These are phyloP conservation scores for Cladophialophora exuberans DNA, from an alignment of 2,329 filamentous ascomycete genomes.

Conservation along the genomic window DNA sequence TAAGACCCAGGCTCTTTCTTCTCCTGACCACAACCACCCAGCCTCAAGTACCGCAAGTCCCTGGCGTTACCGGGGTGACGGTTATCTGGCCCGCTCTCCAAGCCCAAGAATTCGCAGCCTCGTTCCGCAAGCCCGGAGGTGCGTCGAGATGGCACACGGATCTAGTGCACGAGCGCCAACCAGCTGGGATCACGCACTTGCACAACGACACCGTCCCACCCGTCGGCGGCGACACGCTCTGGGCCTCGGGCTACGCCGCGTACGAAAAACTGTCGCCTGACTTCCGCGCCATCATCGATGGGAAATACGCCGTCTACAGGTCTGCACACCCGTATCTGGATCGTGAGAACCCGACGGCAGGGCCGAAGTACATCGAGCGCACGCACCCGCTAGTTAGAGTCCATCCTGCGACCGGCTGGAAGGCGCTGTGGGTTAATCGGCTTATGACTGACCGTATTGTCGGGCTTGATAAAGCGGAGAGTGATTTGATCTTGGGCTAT, in stretches of 20 bases:
- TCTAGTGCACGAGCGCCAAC: conserved; percentile 58
- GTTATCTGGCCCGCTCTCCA: conserved; percentile 59
- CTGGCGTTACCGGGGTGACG: conserved; percentile 54
- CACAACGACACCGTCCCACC: conserved; percentile 54
- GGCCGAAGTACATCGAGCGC: conserved; percentile 49
- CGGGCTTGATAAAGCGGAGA: conserved; percentile 33
- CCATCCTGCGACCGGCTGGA: conserved; percentile 45
- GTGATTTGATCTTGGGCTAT: conserved; percentile 31
- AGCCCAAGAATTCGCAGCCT: conserved; percentile 62
- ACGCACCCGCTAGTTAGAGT: conserved; percentile 58
- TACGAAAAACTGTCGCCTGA: conserved; percentile 58
- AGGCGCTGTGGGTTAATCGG: conserved; percentile 33
- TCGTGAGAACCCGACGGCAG: conserved; percentile 53
- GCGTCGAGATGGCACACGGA: conserved; percentile 61
- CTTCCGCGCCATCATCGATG: conserved; percentile 37
- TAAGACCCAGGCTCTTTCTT: background rate
- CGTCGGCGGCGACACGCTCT: conserved; percentile 54
- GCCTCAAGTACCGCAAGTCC: conserved; percentile 61
- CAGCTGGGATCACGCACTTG: conserved; percentile 58
- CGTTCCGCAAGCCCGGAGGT: conserved; percentile 63
- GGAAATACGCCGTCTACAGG: conserved; percentile 46
- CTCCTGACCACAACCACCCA: conserved; percentile 58
- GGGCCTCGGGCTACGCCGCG: conserved; percentile 57
- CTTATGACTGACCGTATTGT: conserved; percentile 33
- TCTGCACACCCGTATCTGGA: conserved; percentile 54